phyloP scores from a whole-genome alignment of 2,329 filamentous ascomycete genomes.

The Claviceps citrina region DNA sequence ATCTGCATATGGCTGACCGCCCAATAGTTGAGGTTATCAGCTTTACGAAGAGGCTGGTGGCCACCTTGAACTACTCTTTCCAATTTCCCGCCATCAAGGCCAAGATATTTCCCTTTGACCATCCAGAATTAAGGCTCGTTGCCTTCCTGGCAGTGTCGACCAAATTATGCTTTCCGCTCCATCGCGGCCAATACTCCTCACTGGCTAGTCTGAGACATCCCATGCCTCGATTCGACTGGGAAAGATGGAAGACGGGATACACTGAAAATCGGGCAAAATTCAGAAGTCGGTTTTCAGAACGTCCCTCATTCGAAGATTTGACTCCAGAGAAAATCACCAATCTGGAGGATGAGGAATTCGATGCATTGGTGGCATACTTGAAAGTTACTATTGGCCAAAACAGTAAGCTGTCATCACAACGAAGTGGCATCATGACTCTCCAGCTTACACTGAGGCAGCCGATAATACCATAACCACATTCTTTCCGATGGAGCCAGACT shows the following conservation, averaged over 20 bases:
- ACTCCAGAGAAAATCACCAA: constrained; percentile 45
- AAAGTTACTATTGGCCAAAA: constrained; percentile 18
- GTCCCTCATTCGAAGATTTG: constrained; percentile 32
- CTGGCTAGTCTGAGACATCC: neutral
- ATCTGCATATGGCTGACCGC: constrained; percentile 13
- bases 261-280: constrained; percentile 16
- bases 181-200: constrained; percentile 31
- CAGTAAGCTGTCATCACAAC: constrained; percentile 13
- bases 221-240: constrained; percentile 49
- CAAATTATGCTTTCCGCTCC: constrained; percentile 68
- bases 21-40: constrained; percentile 37
- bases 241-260: constrained; percentile 42
- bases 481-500: constrained; percentile 18
- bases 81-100: constrained; percentile 34
- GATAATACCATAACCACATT: constrained; percentile 18
- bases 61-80: constrained; percentile 33
- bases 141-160: constrained; percentile 57
- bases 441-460: constrained; percentile 8
- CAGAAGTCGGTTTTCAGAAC: constrained; percentile 4
- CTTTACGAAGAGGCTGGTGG: constrained; percentile 29
- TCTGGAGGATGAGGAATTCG: constrained; percentile 45
- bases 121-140: constrained; percentile 63
- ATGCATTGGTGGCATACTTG: constrained; percentile 44
- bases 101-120: constrained; percentile 34
- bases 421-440: neutral